Evolutionary conservation across 2,329 filamentous ascomycete species (phyloP).

Genomic region (Colletotrichum costaricense): DNA sequence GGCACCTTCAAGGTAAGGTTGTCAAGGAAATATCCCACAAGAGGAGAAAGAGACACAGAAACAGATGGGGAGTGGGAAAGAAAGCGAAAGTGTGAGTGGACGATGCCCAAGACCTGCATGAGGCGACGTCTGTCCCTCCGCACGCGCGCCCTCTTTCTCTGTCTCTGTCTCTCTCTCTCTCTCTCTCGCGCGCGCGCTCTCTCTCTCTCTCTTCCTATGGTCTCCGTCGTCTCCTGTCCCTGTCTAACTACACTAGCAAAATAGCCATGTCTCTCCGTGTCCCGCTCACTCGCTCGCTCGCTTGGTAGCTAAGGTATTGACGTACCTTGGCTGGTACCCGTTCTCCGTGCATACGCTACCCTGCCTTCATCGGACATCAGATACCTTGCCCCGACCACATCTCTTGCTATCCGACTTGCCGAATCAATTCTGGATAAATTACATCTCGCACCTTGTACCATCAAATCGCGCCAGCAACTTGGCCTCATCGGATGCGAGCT

Average conservation of each 20-base stretch:
- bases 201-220: not conserved
- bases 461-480: not conserved
- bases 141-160: not conserved
- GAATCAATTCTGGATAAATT: slow-evolving; percentile 1
- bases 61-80: not conserved
- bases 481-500: not conserved
- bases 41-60: not conserved
- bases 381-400: slow-evolving; percentile 23
- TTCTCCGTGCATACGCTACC: slow-evolving; percentile 25
- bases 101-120: slow-evolving; percentile 15
- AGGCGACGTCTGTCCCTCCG: slow-evolving; percentile 6
- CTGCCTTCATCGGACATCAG: slow-evolving; percentile 27
- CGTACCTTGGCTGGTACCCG: slow-evolving; percentile 20
- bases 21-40: slow-evolving; percentile 1
- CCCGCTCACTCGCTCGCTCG: slow-evolving; percentile 15
- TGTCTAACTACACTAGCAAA: not conserved
- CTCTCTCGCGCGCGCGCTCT: not conserved
- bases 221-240: slow-evolving; percentile 2
- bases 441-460: not conserved
- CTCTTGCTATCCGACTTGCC: slow-evolving; percentile 3
- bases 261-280: slow-evolving; percentile 5
- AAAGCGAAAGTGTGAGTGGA: slow-evolving; percentile 8
- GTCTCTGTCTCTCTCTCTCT: not conserved
- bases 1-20: not conserved
- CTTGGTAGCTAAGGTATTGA: not conserved